Percentiles rank a stretch among this genome's conserved stretches.
Conservation (phyloP, 345 rosid species). For the Mallotus nudiflorus region DNA sequence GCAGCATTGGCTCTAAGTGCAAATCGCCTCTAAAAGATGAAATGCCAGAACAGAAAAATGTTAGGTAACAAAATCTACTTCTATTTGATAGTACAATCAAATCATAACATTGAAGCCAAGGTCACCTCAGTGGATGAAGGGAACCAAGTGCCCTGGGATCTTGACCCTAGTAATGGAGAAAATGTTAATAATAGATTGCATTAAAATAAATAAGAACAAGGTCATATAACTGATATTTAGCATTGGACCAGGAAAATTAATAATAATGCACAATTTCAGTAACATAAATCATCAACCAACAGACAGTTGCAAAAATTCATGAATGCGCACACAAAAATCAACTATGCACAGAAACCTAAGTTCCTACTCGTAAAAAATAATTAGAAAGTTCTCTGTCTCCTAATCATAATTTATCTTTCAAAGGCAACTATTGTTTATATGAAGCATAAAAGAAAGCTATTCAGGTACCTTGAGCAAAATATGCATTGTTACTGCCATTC, state of each 20-base stretch:
- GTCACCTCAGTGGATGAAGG: conserved; percentile 57
- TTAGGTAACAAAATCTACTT: conserved; percentile 8
- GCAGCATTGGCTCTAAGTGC: conserved; percentile 34
- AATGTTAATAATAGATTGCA: conserved; percentile 10
- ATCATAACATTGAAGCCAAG: conserved; percentile 5
- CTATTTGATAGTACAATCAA: conserved; percentile 8
- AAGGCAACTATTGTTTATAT: neutral
- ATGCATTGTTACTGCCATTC: neutral
- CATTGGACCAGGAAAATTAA: neutral
- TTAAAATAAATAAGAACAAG: neutral
- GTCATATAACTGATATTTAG: neutral
- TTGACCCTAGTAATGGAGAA: conserved; percentile 41
- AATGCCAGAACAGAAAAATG: conserved; percentile 13
- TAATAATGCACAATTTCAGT: neutral
- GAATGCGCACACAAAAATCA: neutral
- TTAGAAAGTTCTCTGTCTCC: neutral
- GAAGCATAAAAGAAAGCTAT: neutral
- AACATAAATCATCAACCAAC: neutral
- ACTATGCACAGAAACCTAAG: neutral
- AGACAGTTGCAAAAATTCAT: neutral
- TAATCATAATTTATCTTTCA: neutral
- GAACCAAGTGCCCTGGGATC: conserved; percentile 45
- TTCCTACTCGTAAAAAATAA: neutral
- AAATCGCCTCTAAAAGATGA: conserved; percentile 48
- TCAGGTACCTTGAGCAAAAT: too few species aligned